Base-by-base conservation (phyloP, 2,329 filamentous ascomycete species). In the Grosmannia penicillata region DNA sequence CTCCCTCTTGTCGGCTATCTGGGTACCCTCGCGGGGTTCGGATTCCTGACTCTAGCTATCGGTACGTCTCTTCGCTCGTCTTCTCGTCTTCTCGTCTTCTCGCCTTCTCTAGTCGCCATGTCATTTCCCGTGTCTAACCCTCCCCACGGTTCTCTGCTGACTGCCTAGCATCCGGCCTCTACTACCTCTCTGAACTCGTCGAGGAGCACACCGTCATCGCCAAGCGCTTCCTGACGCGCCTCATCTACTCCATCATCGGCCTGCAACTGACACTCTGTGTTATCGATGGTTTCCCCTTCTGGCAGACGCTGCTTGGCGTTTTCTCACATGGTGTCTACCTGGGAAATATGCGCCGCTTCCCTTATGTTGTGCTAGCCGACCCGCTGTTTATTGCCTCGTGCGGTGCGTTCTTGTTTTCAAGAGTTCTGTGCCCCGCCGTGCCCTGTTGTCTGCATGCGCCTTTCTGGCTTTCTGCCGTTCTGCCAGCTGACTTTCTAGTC, bases 171-270 rank as follows among this genome's bases (percentile, higher is more conserved):
- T 95, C 86, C n/a, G 91, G 91, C 27, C 76, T 98, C 21, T 98
- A 98, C 65, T 98, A 98, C 58, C 79, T 98, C 38, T 95, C 89
- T 19, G 91, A 98, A 59, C 77, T 96, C 13, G 91, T 98, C 44
- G 91, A 98, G 62, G 91, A 98, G 59, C 89, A 98, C 56, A 95
- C 89, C 4, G 89, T 96, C 10, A 61, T 93, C 45, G 82, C 87
- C 11, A 93, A 93, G 56, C 83, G 80, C 41, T 65, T 95, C n/a
- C 68, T 98, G 37, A 81, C 73, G 25, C 78, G 75, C 30, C 67
- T 96, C 40, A 95, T 96, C 51, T 94, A 94, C 62, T 65, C 62
- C 45, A 75, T 94, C 47, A 79, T 95, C 44, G 70, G 52, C 23
- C 56, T 86, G 7, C 89, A 95, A 56, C 44, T 76, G 9, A 61